These are phyloP conservation scores for Colletotrichum sp. DNA, from an alignment of 2,329 filamentous ascomycete genomes.

Conservation along the genomic window DNA sequence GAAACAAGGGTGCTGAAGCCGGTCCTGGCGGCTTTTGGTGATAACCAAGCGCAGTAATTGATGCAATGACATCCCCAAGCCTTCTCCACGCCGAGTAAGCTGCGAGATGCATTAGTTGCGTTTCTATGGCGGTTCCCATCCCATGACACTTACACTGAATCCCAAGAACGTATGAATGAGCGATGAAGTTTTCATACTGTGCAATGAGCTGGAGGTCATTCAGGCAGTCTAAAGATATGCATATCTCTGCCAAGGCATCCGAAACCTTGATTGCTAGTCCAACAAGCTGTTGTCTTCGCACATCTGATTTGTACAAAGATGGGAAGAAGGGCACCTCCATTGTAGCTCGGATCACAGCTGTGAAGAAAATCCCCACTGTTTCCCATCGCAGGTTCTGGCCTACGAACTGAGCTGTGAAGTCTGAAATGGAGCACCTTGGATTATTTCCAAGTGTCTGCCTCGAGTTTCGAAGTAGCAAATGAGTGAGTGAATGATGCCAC, in stretches of 20 bases:
- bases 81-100: not conserved
- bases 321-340: not conserved
- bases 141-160: not conserved
- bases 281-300: not conserved
- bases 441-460: not conserved
- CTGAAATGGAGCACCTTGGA: not conserved
- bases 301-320: not conserved
- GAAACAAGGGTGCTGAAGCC: not conserved
- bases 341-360: not conserved
- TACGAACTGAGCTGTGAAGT: not conserved
- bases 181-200: not conserved
- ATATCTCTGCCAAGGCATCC: not conserved
- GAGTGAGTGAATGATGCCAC: not conserved
- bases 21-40: not conserved
- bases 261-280: not conserved
- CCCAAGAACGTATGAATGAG: not conserved
- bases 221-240: not conserved
- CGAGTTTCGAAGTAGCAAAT: not conserved
- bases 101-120: not conserved
- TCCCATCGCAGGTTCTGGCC: not conserved
- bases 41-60: not conserved
- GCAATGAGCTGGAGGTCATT: not conserved
- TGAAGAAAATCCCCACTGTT: not conserved
- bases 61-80: not conserved
- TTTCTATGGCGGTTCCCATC: not conserved